Conservation (phyloP, 768 basidiomycete species). For the Sarcodon aspratus region DNA sequence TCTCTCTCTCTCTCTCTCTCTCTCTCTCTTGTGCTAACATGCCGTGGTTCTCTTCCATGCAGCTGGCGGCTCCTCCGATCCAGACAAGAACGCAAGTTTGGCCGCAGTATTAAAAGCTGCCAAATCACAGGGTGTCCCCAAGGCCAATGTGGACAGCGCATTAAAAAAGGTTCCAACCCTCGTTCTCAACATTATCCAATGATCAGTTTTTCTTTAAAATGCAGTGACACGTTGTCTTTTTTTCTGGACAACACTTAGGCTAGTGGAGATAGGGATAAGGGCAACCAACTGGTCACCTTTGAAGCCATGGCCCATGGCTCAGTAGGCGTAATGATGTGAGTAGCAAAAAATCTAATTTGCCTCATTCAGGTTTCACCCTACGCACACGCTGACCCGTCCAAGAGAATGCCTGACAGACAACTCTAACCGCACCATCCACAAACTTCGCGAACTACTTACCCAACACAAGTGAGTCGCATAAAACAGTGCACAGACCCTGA, state of each 20-base stretch:
- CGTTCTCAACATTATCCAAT: background rate
- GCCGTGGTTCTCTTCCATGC: conserved; percentile 1
- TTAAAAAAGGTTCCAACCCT: conserved; percentile 30
- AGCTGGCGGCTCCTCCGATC: conserved; percentile 50
- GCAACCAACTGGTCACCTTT: conserved; percentile 37
- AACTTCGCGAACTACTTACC: conserved; percentile 39
- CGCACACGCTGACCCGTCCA: conserved; percentile 14
- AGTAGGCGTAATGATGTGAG: conserved; percentile 58
- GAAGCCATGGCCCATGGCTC: conserved; percentile 48
- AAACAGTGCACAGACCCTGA: background rate
- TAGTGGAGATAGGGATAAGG: conserved; percentile 35
- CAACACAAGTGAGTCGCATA: conserved; percentile 29
- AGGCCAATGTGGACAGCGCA: conserved; percentile 56
- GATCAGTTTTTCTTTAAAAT: too few relatives aligned
- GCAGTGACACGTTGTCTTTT: background rate
- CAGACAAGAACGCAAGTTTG: conserved; percentile 40
- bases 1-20: background rate
- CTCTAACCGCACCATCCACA: conserved; percentile 46
- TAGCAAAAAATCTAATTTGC: conserved; percentile 1
- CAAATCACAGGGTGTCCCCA: conserved; percentile 50
- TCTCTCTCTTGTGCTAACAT: background rate
- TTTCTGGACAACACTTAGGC: conserved; percentile 22
- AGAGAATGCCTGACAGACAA: conserved; percentile 60
- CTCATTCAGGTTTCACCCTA: background rate
- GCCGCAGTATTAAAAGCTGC: conserved; percentile 43